Base-by-base conservation (phyloP, 1,284 basidiomycete species). In the Athelia psychrophila region DNA sequence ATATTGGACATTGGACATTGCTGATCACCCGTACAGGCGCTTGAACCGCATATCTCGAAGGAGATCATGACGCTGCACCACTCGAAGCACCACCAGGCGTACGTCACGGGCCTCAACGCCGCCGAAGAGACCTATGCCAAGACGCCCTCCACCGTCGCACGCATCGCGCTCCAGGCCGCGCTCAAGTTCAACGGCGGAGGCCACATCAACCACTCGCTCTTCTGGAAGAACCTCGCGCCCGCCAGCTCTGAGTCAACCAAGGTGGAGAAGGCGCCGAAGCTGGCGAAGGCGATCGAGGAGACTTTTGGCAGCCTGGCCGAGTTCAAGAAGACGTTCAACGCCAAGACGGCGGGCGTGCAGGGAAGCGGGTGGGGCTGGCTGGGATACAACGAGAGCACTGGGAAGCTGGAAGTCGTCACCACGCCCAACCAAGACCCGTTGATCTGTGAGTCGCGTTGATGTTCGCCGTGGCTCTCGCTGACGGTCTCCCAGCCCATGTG, bases 311-410 rank as follows among this genome's bases (percentile, higher is more conserved):
- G 86, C 13, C 72, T 98, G 68, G 88, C 89, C 56, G 80, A 81
- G 54, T 84, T 98, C 70, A 96, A 95, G 71, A 79, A 78, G 58
- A 78, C 81, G 59, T 83, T 98, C 70, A 98, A 95, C 73, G 70
- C 93, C 24, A 82, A 81, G 59, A 95, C 96, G n/a, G 91, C 91
- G 44, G 93, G 81, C 51, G 90, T 99, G 60, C 96, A 99, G 74
- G 97, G 96, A 45, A 95, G 91, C 57, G 97, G 96, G 19, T 99
- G 96, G 97, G 95, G 94, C 48, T 98, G 96, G 96, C 80, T 98
- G 88, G 92, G 90, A 38, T 91, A 83, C 69, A 90, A 90, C 71
- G 62, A 80, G 33, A 64, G 65, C 20, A 83, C 78, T 48, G 86
- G 89, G 74, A 88, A 83, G 70, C 84, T 98, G 44, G 93, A 96